These are phyloP conservation scores for Eimeria acervulina DNA, from an alignment of 169 alveolate genomes.

Conservation along the genomic window DNA sequence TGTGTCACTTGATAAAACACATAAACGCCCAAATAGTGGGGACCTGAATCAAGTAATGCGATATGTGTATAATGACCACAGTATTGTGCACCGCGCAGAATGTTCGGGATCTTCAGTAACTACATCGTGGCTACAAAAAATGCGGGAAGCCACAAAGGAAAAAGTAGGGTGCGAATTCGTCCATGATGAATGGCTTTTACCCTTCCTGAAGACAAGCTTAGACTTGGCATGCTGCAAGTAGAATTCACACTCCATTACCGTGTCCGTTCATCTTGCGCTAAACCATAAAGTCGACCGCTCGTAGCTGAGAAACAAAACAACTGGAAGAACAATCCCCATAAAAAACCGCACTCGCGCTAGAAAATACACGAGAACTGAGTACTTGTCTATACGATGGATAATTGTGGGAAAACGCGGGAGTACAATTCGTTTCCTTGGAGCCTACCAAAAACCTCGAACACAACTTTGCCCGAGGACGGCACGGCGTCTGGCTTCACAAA, in stretches of 20 bases:
- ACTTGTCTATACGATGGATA: background rate
- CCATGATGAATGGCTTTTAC: background rate
- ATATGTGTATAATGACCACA: background rate
- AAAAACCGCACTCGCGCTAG: background rate
- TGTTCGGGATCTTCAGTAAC: background rate
- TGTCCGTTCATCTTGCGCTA: background rate
- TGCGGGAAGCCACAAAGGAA: background rate
- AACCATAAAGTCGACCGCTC: background rate
- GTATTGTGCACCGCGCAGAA: background rate
- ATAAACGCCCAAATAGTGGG: background rate
- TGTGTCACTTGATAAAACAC: background rate
- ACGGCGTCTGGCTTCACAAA: background rate
- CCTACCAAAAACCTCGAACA: conserved; percentile 7
- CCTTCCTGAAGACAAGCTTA: background rate
- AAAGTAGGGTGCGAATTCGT: background rate
- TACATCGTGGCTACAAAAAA: background rate
- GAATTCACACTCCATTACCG: background rate
- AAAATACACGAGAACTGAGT: background rate
- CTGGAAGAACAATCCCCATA: background rate
- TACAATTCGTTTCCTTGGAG: background rate
- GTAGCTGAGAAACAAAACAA: background rate
- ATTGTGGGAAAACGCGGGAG: background rate
- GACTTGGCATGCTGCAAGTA: background rate
- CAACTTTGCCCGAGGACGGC: background rate
- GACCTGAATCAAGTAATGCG: background rate